Conservation (phyloP, 1,284 basidiomycete genomes). For the Papiliotrema fonsecae region DNA sequence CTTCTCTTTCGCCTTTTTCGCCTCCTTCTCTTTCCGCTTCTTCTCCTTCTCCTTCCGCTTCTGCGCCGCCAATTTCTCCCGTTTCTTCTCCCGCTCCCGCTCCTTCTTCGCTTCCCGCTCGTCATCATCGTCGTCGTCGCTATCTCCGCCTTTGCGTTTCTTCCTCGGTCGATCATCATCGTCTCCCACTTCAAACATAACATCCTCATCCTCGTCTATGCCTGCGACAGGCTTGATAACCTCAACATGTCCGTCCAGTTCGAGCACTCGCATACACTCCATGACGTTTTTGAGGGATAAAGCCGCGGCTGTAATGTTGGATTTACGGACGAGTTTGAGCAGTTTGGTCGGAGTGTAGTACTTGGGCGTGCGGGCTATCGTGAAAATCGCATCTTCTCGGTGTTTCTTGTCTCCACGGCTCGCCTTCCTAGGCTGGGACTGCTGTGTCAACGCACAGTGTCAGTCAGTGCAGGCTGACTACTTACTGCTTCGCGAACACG, state of each 20-base stretch:
- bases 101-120: constrained; percentile 16
- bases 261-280: constrained; percentile 45
- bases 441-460: background rate
- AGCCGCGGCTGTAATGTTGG: constrained; percentile 25
- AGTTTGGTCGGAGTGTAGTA: constrained; percentile 34
- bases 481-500: constrained; percentile 33
- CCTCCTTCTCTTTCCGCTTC: constrained; percentile 29
- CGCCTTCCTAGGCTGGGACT: background rate
- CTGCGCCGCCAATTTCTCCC: constrained; percentile 22
- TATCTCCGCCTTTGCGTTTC: constrained; percentile 14
- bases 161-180: constrained; percentile 12
- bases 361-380: constrained; percentile 26
- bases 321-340: constrained; percentile 27
- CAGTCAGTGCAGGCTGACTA: background rate
- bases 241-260: constrained; percentile 44
- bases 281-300: constrained; percentile 44
- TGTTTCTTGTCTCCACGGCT: background rate
- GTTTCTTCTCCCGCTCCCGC: constrained; percentile 21
- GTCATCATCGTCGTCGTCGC: constrained; percentile 17
- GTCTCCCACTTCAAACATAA: constrained; percentile 21
- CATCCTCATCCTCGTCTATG: constrained; percentile 20
- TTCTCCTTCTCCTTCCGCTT: constrained; percentile 25
- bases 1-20: constrained; percentile 24
- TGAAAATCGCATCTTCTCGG: constrained; percentile 30
- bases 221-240: constrained; percentile 43